Conservation (phyloP, 1,284 basidiomycete genomes). For the Cryptococcus maquisensis region DNA sequence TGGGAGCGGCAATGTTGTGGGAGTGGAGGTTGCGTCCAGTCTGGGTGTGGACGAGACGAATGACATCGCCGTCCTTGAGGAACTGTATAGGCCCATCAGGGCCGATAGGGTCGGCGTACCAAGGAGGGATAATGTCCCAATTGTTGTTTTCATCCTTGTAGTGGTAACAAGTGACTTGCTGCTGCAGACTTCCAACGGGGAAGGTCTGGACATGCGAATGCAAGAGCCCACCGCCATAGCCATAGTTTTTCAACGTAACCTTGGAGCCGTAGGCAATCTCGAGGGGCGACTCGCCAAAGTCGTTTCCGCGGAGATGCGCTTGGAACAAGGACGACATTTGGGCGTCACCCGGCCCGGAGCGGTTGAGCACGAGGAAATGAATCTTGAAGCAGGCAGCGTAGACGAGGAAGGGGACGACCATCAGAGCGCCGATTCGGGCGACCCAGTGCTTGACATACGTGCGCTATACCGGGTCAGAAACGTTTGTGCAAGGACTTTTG, state of each 20-base stretch:
- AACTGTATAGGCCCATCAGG: conserved; percentile 60
- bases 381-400: conserved; percentile 95
- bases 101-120: conserved; percentile 68
- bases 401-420: conserved; percentile 81
- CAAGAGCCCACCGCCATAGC: conserved; percentile 91
- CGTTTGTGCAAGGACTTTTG: neutral
- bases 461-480: conserved; percentile 43
- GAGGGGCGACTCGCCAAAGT: conserved; percentile 81
- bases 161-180: conserved; percentile 98
- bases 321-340: conserved; percentile 99
- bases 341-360: conserved; percentile 90
- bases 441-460: conserved; percentile 89
- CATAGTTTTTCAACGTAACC: conserved; percentile 94
- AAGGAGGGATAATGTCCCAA: conserved; percentile 75
- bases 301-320: conserved; percentile 91
- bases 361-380: conserved; percentile 90
- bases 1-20: conserved; percentile 78
- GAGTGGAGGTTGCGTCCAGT: conserved; percentile 93
- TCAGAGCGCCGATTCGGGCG: conserved; percentile 79
- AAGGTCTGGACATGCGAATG: conserved; percentile 96
- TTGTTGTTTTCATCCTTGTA: conserved; percentile 99
- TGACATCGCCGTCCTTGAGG: conserved; percentile 70
- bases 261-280: conserved; percentile 88
- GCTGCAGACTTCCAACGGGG: conserved; percentile 87
- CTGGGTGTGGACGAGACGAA: conserved; percentile 74